Conservation (phyloP, 108 stramenopile species). For the Pseudonitzschia multistriata region DNA sequence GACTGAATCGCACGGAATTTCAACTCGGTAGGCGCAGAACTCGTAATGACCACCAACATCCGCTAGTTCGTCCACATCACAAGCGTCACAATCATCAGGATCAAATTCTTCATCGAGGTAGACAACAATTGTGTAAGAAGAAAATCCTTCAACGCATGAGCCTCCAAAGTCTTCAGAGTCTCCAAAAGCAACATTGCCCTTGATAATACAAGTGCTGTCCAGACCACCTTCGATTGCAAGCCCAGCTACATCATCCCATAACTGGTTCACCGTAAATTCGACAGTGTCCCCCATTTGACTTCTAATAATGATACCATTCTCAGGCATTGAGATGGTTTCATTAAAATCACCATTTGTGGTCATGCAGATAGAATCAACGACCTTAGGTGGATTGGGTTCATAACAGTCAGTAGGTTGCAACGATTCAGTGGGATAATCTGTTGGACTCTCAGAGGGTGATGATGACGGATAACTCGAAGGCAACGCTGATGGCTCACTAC, state of each 20-base stretch:
- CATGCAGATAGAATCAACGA: background rate
- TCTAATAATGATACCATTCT: background rate
- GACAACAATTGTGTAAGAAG: conserved; percentile 1
- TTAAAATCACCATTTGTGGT: background rate
- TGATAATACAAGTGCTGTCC: background rate
- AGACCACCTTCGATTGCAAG: background rate
- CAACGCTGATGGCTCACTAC: background rate
- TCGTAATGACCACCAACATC: background rate
- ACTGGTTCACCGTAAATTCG: background rate
- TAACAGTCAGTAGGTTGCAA: conserved; percentile 10
- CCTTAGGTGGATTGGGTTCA: background rate
- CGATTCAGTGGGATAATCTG: background rate
- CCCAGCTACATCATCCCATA: background rate
- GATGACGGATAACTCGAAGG: background rate
- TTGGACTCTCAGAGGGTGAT: background rate
- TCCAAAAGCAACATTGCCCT: background rate
- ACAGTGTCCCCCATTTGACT: background rate
- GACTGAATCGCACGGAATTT: background rate
- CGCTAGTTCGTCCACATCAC: background rate
- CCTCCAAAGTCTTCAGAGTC: background rate
- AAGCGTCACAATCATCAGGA: conserved; percentile 6
- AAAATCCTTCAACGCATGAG: background rate
- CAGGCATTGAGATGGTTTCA: conserved; percentile 3
- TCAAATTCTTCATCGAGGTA: conserved; percentile 1
- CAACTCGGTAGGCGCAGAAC: conserved; percentile 1